Evolutionary conservation across 2,329 filamentous ascomycete genomes (phyloP).

Genomic region (Tricladium varicosporioides): DNA sequence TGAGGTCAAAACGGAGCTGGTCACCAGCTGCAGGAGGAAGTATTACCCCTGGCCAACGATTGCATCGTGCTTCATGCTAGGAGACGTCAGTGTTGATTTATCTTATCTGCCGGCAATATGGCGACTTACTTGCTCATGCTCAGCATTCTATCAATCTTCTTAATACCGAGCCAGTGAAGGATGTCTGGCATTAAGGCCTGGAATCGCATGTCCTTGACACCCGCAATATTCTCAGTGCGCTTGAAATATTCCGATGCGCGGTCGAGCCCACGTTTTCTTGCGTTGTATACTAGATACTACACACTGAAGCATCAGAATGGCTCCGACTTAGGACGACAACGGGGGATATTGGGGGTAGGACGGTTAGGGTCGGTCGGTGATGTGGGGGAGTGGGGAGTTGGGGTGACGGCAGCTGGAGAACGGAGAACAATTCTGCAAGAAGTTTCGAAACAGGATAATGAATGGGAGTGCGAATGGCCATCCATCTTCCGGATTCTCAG

Average conservation of each 20-base stretch:
- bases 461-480: conserved; percentile 48
- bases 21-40: not conserved
- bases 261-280: conserved; percentile 75
- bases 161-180: conserved; percentile 96
- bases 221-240: conserved; percentile 96
- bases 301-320: conserved; percentile 22
- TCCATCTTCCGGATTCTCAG: conserved; percentile 71
- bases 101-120: conserved; percentile 7
- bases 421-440: conserved; percentile 14
- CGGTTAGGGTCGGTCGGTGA: conserved; percentile 17
- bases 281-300: conserved; percentile 65
- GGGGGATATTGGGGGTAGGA: conserved; percentile 10
- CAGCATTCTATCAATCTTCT: conserved; percentile 97
- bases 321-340: conserved; percentile 50
- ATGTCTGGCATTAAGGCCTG: conserved; percentile 98
- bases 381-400: conserved; percentile 60
- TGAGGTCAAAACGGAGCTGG: conserved; percentile 3
- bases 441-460: conserved; percentile 13
- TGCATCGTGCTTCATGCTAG: conserved; percentile 85
- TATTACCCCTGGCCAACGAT: conserved; percentile 75
- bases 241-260: conserved; percentile 92
- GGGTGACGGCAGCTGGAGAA: conserved; percentile 2
- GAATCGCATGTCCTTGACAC: conserved; percentile 96
- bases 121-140: conserved; percentile 79
- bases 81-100: conserved; percentile 22